Conservation (phyloP, 176 grass and related monocot species). For the Oryza australiensis region DNA sequence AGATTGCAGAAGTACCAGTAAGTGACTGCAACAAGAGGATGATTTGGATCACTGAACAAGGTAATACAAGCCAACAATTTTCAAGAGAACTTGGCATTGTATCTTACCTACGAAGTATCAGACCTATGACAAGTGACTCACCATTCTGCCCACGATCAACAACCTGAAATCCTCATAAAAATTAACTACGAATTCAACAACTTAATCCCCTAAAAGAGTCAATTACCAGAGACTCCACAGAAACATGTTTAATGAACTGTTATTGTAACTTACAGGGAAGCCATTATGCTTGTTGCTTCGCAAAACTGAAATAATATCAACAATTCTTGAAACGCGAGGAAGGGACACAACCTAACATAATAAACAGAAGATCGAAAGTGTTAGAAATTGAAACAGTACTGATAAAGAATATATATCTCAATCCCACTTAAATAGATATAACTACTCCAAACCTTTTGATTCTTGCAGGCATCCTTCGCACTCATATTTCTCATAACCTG, state of each 20-base stretch:
- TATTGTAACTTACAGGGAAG: constrained; percentile 75
- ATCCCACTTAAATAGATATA: constrained; percentile 26
- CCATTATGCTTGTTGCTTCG: constrained; percentile 87
- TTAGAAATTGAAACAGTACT: constrained; percentile 34
- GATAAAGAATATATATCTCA: constrained; percentile 4
- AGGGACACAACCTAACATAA: constrained; percentile 70
- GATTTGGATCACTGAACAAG: constrained; percentile 10
- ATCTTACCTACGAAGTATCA: constrained; percentile 93
- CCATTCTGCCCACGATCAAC: constrained; percentile 82
- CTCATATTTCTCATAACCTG: constrained; percentile 89
- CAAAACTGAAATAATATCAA: constrained; percentile 77
- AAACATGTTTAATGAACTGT: constrained; percentile 12
- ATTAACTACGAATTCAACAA: constrained; percentile 54
- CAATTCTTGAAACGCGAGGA: constrained; percentile 71
- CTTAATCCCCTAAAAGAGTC: constrained; percentile 32
- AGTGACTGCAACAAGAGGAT: constrained; percentile 59
- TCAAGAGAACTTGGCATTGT: not conserved
- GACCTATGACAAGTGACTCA: constrained; percentile 87
- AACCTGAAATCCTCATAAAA: constrained; percentile 47
- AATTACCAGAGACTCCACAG: constrained; percentile 9
- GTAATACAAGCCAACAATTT: constrained; percentile 18
- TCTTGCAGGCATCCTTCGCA: constrained; percentile 90
- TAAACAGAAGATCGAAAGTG: constrained; percentile 23
- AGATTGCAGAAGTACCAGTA: constrained; percentile 93
- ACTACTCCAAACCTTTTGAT: constrained; percentile 69